Percentiles rank a stretch among this genome's conserved stretches.
Conservation (phyloP, 805 yeast genomes). For the Isabelozyma pseudorhagii region DNA sequence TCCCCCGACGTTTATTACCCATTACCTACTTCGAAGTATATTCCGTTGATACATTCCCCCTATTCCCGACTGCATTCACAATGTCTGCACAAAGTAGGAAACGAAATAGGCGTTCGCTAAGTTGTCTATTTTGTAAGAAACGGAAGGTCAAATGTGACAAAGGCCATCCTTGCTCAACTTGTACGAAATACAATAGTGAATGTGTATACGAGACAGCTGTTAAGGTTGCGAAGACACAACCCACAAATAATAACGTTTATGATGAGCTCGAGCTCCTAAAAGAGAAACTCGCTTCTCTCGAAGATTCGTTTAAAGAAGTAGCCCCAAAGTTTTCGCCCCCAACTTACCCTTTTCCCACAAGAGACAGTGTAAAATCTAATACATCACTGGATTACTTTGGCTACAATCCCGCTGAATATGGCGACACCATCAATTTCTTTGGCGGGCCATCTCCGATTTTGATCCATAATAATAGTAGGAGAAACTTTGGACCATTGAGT, state of each 20-base stretch:
- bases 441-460: not conserved
- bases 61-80: too few species aligned
- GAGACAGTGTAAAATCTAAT: too few species aligned
- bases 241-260: not conserved
- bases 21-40: too few species aligned
- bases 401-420: not conserved
- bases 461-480: not conserved
- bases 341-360: not conserved
- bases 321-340: not conserved
- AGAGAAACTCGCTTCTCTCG: not conserved
- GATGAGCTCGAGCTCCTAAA: not conserved
- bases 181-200: conserved; percentile 22
- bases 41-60: too few species aligned
- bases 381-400: not conserved
- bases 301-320: not conserved
- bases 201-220: conserved; percentile 20
- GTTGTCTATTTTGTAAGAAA: conserved; percentile 44
- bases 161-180: conserved; percentile 30
- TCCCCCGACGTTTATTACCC: too few species aligned
- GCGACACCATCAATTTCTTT: not conserved
- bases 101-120: conserved; percentile 34
- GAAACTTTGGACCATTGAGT: not conserved
- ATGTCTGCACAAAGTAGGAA: conserved; percentile 7
- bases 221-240: not conserved
- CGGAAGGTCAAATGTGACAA: conserved; percentile 49